These are phyloP conservation scores for Hypholoma fasciculare DNA, from an alignment of 768 basidiomycete species.

Conservation along the genomic window DNA sequence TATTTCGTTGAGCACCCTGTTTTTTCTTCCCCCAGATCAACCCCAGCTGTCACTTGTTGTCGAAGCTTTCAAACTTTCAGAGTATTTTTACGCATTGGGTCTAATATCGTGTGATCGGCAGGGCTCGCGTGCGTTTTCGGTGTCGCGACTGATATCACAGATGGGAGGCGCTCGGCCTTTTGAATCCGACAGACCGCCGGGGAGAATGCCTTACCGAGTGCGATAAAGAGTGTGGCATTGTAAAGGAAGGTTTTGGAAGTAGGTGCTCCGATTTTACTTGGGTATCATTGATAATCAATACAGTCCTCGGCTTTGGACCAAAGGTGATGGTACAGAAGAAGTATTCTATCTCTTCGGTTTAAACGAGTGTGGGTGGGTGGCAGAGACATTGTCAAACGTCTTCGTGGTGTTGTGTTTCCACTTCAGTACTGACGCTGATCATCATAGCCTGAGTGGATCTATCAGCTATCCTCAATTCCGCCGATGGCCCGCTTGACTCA, in stretches of 20 bases:
- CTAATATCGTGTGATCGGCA: neutral
- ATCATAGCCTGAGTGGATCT: conserved; percentile 4
- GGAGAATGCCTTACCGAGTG: neutral
- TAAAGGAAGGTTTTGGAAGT: neutral
- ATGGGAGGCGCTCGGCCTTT: too few relatives aligned
- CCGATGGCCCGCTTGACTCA: neutral
- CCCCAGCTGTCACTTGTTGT: neutral
- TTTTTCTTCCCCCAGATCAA: neutral
- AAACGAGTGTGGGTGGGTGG: neutral
- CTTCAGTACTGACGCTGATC: conserved; percentile 8
- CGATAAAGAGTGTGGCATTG: neutral
- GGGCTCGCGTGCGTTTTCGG: neutral
- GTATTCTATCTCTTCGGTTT: neutral
- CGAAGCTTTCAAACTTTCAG: neutral
- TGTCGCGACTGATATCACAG: neutral
- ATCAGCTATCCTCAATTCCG: neutral
- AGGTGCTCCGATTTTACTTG: neutral
- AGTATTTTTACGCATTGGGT: neutral
- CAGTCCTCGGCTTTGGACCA: neutral
- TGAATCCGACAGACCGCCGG: too few relatives aligned
- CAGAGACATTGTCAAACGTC: conserved; percentile 1
- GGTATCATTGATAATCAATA: neutral
- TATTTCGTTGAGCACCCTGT: neutral
- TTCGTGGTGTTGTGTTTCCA: conserved; percentile 3
- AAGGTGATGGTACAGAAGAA: neutral